These are phyloP conservation scores for Chlamydomonas applanata DNA, from an alignment of 139 green algal species.

Conservation along the genomic window DNA sequence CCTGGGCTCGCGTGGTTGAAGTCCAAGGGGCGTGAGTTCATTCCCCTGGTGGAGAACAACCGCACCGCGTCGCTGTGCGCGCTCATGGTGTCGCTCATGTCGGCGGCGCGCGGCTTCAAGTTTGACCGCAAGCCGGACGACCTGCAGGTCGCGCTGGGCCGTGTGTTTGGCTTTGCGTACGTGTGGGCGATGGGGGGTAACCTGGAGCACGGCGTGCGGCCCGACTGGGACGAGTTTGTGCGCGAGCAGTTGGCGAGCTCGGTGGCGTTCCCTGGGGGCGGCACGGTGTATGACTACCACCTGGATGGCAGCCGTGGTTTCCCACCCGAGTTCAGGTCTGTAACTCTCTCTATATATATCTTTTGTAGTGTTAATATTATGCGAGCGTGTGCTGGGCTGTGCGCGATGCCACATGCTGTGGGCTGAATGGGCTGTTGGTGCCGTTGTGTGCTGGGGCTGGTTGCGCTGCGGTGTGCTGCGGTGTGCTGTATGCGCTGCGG, in stretches of 20 bases:
- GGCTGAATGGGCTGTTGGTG: too few species aligned
- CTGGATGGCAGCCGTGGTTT: slow-evolving; percentile 41
- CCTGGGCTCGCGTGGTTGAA: slow-evolving; percentile 54
- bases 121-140: slow-evolving; percentile 24
- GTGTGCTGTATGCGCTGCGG: too few species aligned
- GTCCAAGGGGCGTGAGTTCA: slow-evolving; percentile 43
- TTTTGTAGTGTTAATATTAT: too few species aligned
- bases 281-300: slow-evolving; percentile 76
- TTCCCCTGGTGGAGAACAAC: slow-evolving; percentile 77
- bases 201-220: slow-evolving; percentile 45
- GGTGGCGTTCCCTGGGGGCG: slow-evolving; percentile 38
- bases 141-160: slow-evolving; percentile 31
- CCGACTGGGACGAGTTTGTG: slow-evolving; percentile 69
- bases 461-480: too few species aligned
- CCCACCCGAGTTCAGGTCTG: slow-evolving; percentile 43
- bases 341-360: too few species aligned
- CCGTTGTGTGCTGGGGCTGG: too few species aligned
- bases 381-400: too few species aligned
- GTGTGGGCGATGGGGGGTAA: slow-evolving; percentile 72
- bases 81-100: slow-evolving; percentile 38
- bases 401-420: too few species aligned
- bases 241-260: slow-evolving; percentile 41
- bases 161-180: slow-evolving; percentile 71
- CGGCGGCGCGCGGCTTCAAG: slow-evolving; percentile 28
- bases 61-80: slow-evolving; percentile 56